phyloP scores from a whole-genome alignment of 2,329 filamentous ascomycete species.

The Incumbomyces delicatus region DNA sequence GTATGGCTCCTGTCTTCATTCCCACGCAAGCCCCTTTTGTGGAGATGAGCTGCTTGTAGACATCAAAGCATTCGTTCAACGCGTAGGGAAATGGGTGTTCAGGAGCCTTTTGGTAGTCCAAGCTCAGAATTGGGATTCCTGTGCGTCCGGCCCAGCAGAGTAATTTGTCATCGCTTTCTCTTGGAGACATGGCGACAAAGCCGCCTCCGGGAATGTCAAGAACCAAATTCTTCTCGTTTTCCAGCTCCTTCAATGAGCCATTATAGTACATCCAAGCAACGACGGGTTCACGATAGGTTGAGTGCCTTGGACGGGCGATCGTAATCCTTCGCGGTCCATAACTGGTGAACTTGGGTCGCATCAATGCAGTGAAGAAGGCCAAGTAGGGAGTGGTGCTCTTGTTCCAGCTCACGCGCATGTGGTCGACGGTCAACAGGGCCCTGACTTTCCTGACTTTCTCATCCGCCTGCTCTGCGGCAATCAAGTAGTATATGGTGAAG shows the following conservation, averaged over 20 bases:
- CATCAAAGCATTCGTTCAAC: conserved; percentile 78
- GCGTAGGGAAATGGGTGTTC: conserved; percentile 79
- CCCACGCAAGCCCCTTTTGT: conserved; percentile 68
- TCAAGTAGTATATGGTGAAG: conserved; percentile 82
- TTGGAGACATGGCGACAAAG: conserved; percentile 93
- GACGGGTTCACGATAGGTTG: conserved; percentile 74
- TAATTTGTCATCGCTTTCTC: conserved; percentile 87
- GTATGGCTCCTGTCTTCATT: conserved; percentile 54
- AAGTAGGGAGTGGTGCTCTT: conserved; percentile 87
- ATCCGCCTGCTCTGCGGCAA: conserved; percentile 87
- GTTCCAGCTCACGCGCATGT: conserved; percentile 88
- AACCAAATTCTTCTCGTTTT: conserved; percentile 66
- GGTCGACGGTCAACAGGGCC: conserved; percentile 77
- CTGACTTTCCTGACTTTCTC: conserved; percentile 92
- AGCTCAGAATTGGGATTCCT: conserved; percentile 75
- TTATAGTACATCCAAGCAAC: conserved; percentile 91
- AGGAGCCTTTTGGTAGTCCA: conserved; percentile 84
- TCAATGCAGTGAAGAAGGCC: conserved; percentile 57
- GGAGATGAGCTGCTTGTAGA: conserved; percentile 63
- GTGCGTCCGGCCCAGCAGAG: conserved; percentile 85
- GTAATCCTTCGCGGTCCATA: conserved; percentile 75
- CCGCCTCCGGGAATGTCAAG: conserved; percentile 89
- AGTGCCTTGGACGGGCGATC: conserved; percentile 69
- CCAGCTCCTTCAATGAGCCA: conserved; percentile 67
- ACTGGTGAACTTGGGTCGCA: conserved; percentile 68